Evolutionary conservation across 2,329 filamentous ascomycete species (phyloP).

Genomic region (Fusarium bulbicola): DNA sequence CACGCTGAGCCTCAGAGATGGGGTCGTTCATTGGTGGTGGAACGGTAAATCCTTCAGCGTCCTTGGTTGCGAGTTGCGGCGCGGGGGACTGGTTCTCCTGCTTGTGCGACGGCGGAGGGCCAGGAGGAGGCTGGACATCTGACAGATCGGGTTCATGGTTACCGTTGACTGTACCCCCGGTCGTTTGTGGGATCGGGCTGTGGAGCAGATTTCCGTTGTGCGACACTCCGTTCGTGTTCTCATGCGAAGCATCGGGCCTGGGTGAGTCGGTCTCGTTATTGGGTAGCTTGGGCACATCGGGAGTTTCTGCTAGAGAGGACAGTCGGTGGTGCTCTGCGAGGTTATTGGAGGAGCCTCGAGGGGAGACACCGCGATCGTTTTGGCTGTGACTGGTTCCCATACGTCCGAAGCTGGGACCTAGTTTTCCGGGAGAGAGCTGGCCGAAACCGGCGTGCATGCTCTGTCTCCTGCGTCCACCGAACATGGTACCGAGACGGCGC

Average conservation of each 20-base stretch:
- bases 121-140: constrained; percentile 61
- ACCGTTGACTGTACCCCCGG: constrained; percentile 57
- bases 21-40: constrained; percentile 70
- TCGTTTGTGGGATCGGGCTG: constrained; percentile 41
- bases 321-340: constrained; percentile 64
- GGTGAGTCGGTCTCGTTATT: constrained; percentile 40
- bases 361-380: constrained; percentile 60
- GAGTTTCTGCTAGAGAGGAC: constrained; percentile 66
- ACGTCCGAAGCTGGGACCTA: constrained; percentile 65
- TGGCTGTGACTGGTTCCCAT: constrained; percentile 68
- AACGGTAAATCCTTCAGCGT: constrained; percentile 81
- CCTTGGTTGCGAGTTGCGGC: constrained; percentile 59
- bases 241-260: constrained; percentile 46
- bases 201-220: constrained; percentile 45
- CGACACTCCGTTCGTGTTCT: constrained; percentile 57
- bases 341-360: constrained; percentile 67
- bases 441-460: constrained; percentile 72
- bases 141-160: constrained; percentile 56
- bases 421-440: constrained; percentile 64
- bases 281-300: constrained; percentile 50
- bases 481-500: constrained; percentile 74
- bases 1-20: constrained; percentile 77
- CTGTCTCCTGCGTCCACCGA: constrained; percentile 68
- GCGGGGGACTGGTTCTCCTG: constrained; percentile 50
- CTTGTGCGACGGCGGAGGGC: constrained; percentile 55